These are phyloP conservation scores for Cercospora nicotianae DNA, from an alignment of 2,329 filamentous ascomycete genomes.

Conservation along the genomic window DNA sequence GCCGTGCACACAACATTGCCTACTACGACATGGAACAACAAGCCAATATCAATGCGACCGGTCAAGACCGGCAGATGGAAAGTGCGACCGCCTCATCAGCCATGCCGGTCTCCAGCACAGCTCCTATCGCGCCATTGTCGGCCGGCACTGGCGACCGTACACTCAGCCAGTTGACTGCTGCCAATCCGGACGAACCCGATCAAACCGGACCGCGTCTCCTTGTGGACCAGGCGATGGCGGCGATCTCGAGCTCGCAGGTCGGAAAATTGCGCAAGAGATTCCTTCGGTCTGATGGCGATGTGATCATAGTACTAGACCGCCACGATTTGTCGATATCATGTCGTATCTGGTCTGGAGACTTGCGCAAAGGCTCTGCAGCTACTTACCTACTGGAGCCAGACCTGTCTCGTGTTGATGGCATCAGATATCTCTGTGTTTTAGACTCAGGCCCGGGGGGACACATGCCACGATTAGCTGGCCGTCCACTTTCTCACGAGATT, in stretches of 20 bases:
- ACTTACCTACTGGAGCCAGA: not conserved
- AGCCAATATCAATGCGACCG: not conserved
- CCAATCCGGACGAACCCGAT: not conserved
- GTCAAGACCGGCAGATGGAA: not conserved
- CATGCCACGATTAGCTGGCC: not conserved
- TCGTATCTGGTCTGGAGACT: constrained; percentile 9
- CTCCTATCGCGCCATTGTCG: not conserved
- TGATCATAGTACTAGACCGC: not conserved
- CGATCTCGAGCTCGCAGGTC: not conserved
- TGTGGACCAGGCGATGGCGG: not conserved
- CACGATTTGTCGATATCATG: constrained; percentile 9
- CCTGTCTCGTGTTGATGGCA: not conserved
- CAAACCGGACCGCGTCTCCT: not conserved
- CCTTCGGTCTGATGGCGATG: constrained; percentile 2
- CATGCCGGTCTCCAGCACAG: not conserved
- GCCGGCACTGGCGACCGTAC: not conserved
- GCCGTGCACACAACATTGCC: not conserved
- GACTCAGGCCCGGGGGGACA: not conserved
- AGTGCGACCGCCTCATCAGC: not conserved
- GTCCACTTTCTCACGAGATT: not conserved
- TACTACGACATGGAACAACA: not conserved
- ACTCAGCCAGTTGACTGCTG: not conserved
- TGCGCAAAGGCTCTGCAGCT: not conserved
- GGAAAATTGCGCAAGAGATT: not conserved
- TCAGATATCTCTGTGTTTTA: constrained; percentile 5